Base-by-base conservation (phyloP, 2,329 filamentous ascomycete genomes). In the Parafenestella ontariensis region DNA sequence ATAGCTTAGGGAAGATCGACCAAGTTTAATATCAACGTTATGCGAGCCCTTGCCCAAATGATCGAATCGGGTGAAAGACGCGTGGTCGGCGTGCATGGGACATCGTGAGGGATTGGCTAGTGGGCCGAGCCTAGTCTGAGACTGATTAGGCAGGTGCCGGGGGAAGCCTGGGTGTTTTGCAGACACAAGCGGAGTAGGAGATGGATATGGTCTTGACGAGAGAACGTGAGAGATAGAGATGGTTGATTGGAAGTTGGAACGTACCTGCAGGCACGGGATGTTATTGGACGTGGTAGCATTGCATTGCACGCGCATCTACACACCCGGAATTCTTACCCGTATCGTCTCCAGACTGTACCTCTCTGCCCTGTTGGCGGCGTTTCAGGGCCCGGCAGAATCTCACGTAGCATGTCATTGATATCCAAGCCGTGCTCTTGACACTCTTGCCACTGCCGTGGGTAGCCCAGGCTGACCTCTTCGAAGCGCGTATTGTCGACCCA, bases 401-500 rank as follows among this genome's bases (percentile, higher is more conserved):
- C 78, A 34, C 79, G 64, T 49, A 81, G 64, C 55, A 81, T 55
- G 26, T 78, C 74, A 50, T 81, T 81, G 54, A 81, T 73, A 54
- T 78, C 77, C 49, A 79, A 57, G 5, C 78, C 79, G 7, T 64
- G 70, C 15, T 77, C 73, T 44, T 76, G 75, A 39, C 74, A 76
- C 6, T 77, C 72, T 47, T 79, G 72, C 79, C 79, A 81, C 50
- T 81, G 79, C 46, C 74, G 62, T 23, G 79, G 79, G 58, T 81
- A 81, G n/a, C 79, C 79, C 44, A 80, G 56, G 49, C 75, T 78
- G 43, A 77, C 75, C 60, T 81, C 79, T 59, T 81, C 79, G 52
- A 81, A 81, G 18, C 79, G 70, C 28, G 78, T 78, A 13, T 73
- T 69, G 56, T 80, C 78, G 37, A 73, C 76, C 76, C 78, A 81